Base-by-base conservation (phyloP, 2,329 filamentous ascomycete species). In the Cladosporium sp. region DNA sequence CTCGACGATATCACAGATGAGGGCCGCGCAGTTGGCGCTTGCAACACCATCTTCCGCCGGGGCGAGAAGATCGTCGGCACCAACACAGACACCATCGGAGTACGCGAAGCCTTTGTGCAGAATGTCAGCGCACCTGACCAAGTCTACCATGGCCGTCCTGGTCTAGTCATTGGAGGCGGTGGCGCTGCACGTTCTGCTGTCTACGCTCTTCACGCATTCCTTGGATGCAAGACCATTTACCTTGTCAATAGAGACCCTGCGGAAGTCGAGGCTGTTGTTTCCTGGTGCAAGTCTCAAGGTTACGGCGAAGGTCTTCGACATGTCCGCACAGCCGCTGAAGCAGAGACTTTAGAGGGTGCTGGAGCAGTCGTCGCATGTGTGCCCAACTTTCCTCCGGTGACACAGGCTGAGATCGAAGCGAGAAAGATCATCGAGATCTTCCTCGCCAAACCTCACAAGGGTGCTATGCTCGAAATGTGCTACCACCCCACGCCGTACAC, bases 41-140 rank as follows among this genome's bases (percentile, higher is more conserved):
- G 88, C 73, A 93, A 94, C 77, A 94, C 89, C 0, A 80, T 93
- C 53, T 92, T 88, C 75, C 71, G 89, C 47, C 78, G 81, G 20
- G 72, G 76, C 47, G 75, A 78, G 48, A 70, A 77, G 47, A 64
- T 67, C 62, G 84, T 87, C 71, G 90, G 89, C 54, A 88, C 89
- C 42, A 93, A 94, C 75, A 93, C 90, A 3, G 90, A 94, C 72
- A 88, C 88, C 59, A 80, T 91, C 57, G 90, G 90, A 28, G 86
- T 93, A 61, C 81, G 88, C 20, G 88, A 92, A 68, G 83, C 87
- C 3, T 88, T 93, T 64, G 72, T 74, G 61, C 67, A 75, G 34
- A 77, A 77, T 60, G 66, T 77, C 10, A 47, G 73, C 5, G 66
- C 76, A 52, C 73, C 80, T 13, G 75, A 77, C 8, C 61, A 69